Conservation (phyloP, 345 rosid species). For the Eucalyptus pauciflora region DNA sequence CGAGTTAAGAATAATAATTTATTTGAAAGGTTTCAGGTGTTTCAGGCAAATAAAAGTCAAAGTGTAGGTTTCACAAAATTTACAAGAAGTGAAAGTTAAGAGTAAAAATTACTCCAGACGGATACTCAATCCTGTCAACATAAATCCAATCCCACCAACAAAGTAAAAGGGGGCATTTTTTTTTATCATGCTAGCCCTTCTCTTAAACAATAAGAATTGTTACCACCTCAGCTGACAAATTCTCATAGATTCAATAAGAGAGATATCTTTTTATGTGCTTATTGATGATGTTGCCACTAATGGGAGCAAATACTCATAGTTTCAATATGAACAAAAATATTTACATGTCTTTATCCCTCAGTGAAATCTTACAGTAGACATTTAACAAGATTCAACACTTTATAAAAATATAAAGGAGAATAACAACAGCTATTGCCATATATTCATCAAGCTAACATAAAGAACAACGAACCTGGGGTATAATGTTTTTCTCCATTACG, state of each 20-base stretch:
- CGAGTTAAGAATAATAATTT: not conserved
- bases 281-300: not conserved
- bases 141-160: not conserved
- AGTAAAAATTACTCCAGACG: not conserved
- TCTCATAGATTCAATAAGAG: not conserved
- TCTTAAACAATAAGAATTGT: not conserved
- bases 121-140: not conserved
- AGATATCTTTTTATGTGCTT: not conserved
- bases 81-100: not conserved
- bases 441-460: not conserved
- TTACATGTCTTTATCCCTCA: not conserved
- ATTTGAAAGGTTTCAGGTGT: not conserved
- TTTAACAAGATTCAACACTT: not conserved
- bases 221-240: not conserved
- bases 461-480: slow-evolving; percentile 67
- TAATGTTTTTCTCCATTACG: slow-evolving; percentile 97
- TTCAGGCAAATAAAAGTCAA: not conserved
- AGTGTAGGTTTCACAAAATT: not conserved
- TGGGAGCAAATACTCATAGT: not conserved
- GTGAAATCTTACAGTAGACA: not conserved
- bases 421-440: not conserved
- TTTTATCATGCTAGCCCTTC: not conserved
- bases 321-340: not conserved
- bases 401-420: not conserved
- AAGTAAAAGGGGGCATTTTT: not conserved